Base-by-base conservation (phyloP, 192 early-diverging fungal species). In the Coemansia furcata region DNA sequence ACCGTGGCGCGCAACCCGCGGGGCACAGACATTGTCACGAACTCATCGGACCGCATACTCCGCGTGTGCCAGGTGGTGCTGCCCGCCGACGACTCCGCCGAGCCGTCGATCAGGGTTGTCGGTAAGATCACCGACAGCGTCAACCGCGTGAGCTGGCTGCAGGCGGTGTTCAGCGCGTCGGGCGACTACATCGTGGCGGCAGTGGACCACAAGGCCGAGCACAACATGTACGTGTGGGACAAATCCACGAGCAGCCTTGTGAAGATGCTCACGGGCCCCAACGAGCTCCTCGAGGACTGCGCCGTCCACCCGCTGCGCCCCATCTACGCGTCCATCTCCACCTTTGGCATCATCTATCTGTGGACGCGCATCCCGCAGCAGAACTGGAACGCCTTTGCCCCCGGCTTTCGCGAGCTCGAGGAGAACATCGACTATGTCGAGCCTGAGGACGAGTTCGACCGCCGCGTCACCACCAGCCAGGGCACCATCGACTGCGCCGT, bases 221-320 rank as follows among this genome's bases (percentile, higher is more conserved):
- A 99, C 73, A 92, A 97, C 62, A 94, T 99, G 40, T 97, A 93
- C 71, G 89, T 98, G 37, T 99, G 95, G 95, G 93, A 99, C 74
- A 89, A 88, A 65, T 80, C 85, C 19, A 82, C 86, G 17, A 91
- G 91, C 19, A 92, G 87, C 55, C 82, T 99, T 7, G 92, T 95
- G 30, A 95, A 94, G 77, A 89, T 95, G 68, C 80, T 99, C 15
- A 92, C 97, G 32, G 95, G 95, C 5, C 95, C 94, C 9, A 89
- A 91, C 39, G 92, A 92, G 66, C 87, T 86, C 36, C 75, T 98
- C 29, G 84, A 91, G 50, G 95, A 97, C 73, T 78, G 72, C 42
- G 69, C 80, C 7, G 93, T 93, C 86, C 98, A 99, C 65, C 95
- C 98, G 1, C 79, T 86, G 35, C 84, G 89, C 26, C 94, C 95